Evolutionary conservation across 148 eudicot species (phyloP).

Genomic region (Diospyros lotus): DNA sequence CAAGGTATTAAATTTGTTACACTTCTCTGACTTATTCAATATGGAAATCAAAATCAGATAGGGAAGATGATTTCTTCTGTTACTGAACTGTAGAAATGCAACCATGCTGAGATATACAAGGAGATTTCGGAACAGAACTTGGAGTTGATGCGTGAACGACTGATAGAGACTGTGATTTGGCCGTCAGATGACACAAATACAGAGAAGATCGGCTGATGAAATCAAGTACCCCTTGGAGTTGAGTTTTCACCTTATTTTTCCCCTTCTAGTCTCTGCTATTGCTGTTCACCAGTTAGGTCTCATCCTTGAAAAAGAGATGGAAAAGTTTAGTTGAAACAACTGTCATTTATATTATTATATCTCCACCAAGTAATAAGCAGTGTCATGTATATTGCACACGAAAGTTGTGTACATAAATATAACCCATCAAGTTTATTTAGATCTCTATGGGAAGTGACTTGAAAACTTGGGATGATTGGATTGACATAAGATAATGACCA

Average conservation of each 20-base stretch:
- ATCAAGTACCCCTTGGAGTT: background rate
- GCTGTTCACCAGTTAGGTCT: background rate
- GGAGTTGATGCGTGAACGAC: slow-evolving; percentile 96
- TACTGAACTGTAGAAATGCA: slow-evolving; percentile 52
- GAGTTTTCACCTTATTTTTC: background rate
- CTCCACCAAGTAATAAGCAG: slow-evolving; percentile 14
- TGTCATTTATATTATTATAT: slow-evolving; percentile 3
- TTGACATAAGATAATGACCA: too few species aligned
- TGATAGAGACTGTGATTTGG: slow-evolving; percentile 82
- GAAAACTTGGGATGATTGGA: too few species aligned
- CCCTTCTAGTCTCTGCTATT: background rate
- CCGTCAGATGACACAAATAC: slow-evolving; percentile 80
- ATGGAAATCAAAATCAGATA: background rate
- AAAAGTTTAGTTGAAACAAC: background rate
- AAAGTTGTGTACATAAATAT: slow-evolving; percentile 1
- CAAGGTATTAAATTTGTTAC: slow-evolving; percentile 44
- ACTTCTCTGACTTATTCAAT: background rate
- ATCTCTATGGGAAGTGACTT: too few species aligned
- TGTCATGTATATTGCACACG: background rate
- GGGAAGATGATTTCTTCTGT: background rate
- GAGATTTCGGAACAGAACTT: slow-evolving; percentile 81
- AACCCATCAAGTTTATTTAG: too few species aligned
- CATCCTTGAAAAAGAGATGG: background rate
- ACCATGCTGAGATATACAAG: slow-evolving; percentile 78
- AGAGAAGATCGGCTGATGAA: slow-evolving; percentile 46